These are phyloP conservation scores for Auriculariales sp. DNA, from an alignment of 768 basidiomycete genomes.

Conservation along the genomic window DNA sequence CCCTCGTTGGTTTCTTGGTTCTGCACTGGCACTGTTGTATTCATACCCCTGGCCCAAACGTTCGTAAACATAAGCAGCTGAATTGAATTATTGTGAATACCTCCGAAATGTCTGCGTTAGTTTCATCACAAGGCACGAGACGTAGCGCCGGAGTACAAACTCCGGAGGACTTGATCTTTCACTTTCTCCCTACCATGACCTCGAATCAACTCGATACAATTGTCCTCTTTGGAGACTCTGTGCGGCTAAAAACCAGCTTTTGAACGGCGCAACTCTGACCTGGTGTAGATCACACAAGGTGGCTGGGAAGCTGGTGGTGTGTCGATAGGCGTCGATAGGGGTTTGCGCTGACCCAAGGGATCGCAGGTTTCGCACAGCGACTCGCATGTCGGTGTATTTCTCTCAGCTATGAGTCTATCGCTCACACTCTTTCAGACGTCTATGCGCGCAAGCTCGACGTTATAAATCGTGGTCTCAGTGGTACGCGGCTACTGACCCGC, in stretches of 20 bases:
- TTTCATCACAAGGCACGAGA: too few relatives aligned
- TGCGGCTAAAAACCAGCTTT: not conserved
- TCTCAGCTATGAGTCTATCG: not conserved
- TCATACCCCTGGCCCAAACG: too few relatives aligned
- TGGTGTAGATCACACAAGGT: slow-evolving; percentile 43
- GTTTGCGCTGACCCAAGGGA: slow-evolving; percentile 7
- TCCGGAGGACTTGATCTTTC: not conserved
- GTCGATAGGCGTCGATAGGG: not conserved
- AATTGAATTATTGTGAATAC: too few relatives aligned
- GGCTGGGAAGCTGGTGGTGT: slow-evolving; percentile 34
- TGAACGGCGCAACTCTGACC: not conserved
- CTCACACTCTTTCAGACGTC: slow-evolving; percentile 30
- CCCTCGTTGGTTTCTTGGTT: too few relatives aligned
- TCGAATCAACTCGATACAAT: slow-evolving; percentile 46
- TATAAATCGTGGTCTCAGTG: slow-evolving; percentile 65
- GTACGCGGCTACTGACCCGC: not conserved
- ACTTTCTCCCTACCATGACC: slow-evolving; percentile 27
- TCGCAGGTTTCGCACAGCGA: slow-evolving; percentile 48
- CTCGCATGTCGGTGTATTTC: slow-evolving; percentile 39
- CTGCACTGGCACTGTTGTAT: too few relatives aligned
- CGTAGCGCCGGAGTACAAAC: too few relatives aligned
- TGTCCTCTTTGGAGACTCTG: slow-evolving; percentile 68
- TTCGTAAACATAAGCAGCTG: too few relatives aligned
- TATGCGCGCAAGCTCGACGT: slow-evolving; percentile 77
- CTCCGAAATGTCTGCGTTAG: too few relatives aligned